These are phyloP conservation scores for Aspergillus ostianus DNA, from an alignment of 495 filamentous ascomycete species.

Conservation along the genomic window DNA sequence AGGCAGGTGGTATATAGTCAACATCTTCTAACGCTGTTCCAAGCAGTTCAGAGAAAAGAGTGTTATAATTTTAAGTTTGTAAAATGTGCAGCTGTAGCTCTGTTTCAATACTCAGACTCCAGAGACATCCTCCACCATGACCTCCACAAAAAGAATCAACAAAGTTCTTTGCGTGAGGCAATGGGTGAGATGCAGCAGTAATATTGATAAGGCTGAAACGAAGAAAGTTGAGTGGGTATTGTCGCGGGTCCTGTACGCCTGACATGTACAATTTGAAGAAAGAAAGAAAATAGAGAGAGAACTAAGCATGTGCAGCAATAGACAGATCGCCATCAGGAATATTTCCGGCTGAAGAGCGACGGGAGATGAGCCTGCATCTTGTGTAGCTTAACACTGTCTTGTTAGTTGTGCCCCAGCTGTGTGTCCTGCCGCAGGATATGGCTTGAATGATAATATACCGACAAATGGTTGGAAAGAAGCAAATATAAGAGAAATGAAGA, in stretches of 20 bases:
- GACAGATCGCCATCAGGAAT: background rate
- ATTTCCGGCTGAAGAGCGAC: background rate
- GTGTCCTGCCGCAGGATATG: background rate
- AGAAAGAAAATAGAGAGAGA: background rate
- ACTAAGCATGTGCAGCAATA: background rate
- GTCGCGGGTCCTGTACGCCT: background rate
- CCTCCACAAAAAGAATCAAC: background rate
- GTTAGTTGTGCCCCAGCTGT: constrained; percentile 1
- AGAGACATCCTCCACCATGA: background rate
- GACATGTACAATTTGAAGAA: background rate
- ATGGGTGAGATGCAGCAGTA: background rate
- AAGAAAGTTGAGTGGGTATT: background rate
- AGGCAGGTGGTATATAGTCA: too few relatives aligned
- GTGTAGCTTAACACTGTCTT: background rate
- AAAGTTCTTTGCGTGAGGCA: background rate
- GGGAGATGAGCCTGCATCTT: constrained; percentile 13
- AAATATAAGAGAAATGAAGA: background rate
- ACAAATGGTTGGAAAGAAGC: background rate
- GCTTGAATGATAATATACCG: background rate
- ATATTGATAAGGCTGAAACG: background rate
- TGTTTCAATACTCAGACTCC: background rate
- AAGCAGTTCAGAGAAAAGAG: too few relatives aligned
- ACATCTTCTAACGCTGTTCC: too few relatives aligned
- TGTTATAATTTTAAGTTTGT: background rate
- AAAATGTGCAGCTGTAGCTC: background rate